Conservation (phyloP, 2,329 filamentous ascomycete genomes). For the Trichoderma asperellum region DNA sequence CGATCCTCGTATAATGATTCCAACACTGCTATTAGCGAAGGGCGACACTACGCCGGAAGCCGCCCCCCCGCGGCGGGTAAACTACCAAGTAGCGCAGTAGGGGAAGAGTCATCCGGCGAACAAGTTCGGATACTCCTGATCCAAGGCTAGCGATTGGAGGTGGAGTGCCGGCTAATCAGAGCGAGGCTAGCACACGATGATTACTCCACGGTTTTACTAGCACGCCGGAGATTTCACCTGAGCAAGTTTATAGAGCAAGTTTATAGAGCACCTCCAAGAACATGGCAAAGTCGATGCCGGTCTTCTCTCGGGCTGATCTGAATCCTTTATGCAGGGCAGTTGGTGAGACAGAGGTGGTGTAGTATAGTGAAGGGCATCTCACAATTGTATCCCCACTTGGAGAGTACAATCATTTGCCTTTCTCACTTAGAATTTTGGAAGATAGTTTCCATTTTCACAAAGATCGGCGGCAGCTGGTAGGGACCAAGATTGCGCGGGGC, state of each 20-base stretch:
- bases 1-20: background rate
- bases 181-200: background rate
- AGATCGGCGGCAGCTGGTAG: conserved; percentile 1
- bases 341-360: background rate
- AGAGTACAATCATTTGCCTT: background rate
- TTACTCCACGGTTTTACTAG: conserved; percentile 9
- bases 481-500: background rate
- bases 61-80: background rate
- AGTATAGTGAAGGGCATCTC: background rate
- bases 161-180: background rate
- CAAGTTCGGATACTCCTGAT: background rate
- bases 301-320: background rate
- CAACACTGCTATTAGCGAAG: background rate
- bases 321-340: background rate
- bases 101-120: conserved; percentile 23
- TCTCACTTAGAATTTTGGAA: background rate
- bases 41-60: conserved; percentile 6
- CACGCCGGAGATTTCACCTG: background rate
- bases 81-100: background rate
- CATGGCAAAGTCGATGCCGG: background rate
- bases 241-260: background rate
- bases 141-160: background rate
- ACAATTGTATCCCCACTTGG: background rate
- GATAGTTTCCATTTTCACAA: background rate
- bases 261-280: too few relatives aligned